Evolutionary conservation across 257 asterid genomes (phyloP).

Genomic region (Ophiorrhiza pumila): DNA sequence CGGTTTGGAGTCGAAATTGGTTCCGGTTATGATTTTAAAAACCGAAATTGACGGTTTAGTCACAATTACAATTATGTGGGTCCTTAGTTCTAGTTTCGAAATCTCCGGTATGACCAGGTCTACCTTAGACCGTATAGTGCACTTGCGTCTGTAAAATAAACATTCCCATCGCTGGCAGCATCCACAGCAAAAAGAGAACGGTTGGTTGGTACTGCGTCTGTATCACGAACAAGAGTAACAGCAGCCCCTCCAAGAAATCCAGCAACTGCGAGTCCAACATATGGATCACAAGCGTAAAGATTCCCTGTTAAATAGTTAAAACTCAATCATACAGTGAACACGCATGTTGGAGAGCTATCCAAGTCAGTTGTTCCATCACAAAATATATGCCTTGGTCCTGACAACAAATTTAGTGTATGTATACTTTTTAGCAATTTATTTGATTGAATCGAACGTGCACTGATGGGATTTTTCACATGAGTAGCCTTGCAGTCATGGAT

Average conservation of each 20-base stretch:
- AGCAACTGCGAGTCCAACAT: not conserved
- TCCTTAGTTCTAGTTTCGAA: no score
- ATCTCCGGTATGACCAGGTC: no score
- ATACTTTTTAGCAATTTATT: no score
- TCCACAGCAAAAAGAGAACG: not conserved
- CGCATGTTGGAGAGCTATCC: not conserved
- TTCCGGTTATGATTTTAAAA: no score
- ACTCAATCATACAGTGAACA: not conserved
- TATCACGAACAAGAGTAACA: not conserved
- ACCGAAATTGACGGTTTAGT: no score
- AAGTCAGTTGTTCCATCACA: not conserved
- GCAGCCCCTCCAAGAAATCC: conserved; percentile 7
- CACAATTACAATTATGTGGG: no score
- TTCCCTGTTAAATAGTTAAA: not conserved
- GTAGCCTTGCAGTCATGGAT: no score
- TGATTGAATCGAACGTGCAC: no score
- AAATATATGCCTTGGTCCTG: not conserved
- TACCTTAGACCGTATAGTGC: no score
- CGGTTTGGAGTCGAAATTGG: no score
- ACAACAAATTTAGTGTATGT: no score
- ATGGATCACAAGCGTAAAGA: not conserved
- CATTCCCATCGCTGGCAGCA: not conserved
- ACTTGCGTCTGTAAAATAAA: not conserved
- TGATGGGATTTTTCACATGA: no score
- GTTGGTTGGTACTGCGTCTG: not conserved